Evolutionary conservation across 768 basidiomycete species (phyloP), one percentile per base, ranked within the genome.

Genomic region (Filobasidium wieringae): DNA sequence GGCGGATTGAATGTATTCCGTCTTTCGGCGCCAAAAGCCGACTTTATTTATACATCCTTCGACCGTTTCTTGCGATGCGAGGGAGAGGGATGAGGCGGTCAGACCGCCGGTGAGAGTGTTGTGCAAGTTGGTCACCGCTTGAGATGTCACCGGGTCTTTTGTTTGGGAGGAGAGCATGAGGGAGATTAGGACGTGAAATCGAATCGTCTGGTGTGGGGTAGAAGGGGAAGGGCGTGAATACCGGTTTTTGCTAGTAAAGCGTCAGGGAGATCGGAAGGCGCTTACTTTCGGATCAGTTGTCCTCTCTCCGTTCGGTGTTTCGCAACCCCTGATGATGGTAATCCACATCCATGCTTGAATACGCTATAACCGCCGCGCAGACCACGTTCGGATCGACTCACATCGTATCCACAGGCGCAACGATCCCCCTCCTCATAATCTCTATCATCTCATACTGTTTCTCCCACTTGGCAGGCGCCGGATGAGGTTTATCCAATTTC

Each of bases 141-240:
- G 81, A 55, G 86, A 81, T 0, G 86, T 89, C 17, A 90, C 84
- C 65, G 87, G 83, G 68, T 93, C 91, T 66, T 92, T 96, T 4
- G 93, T 96, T 71, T 97, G 93, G 1, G 89, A 89, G 9, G 87
- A 90, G 1, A 97, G 80, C 89, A 96, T 95, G 43, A 99, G 78
- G 2, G 91, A 88, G 7, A 99, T 81, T 22, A 99, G 82, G 4
- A 85, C 88, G 8, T 87, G 79, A 59, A 88, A 86, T 2, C 92
- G 84, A 51, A 81, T 79, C 56, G 83, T 88, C 88, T 92, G 68
- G 17, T 14, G 26, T 6, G 27, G 1, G 19, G 55, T n/a, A 9
- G 36, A 47, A 26, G 43, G 7, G 43, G 43, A 4, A 47, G 22
- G 43, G 2, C 2, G 11, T 26, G 29, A 22, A 14, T 19, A 26